Percentiles rank a stretch among this genome's conserved stretches.
Evolutionary conservation across 371 early-diverging fungal species (phyloP).

Genomic region (Mucor indicus): DNA sequence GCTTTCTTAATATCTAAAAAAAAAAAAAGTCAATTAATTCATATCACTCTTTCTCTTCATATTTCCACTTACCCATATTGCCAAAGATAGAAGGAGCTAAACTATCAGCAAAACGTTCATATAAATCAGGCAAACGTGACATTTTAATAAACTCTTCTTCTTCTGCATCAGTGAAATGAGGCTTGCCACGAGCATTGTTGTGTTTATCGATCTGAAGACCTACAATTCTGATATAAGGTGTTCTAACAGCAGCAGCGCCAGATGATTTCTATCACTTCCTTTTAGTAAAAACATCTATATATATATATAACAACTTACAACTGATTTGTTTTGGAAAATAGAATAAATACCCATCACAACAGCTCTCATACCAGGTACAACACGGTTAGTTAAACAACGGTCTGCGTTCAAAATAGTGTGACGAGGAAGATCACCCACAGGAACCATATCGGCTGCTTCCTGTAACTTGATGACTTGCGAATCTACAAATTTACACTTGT

Average conservation of each 20-base stretch:
- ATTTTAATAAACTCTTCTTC: slow-evolving; percentile 88
- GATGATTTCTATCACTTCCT: slow-evolving; percentile 32
- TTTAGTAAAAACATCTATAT: not conserved
- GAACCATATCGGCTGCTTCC: slow-evolving; percentile 97
- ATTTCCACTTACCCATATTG: slow-evolving; percentile 67
- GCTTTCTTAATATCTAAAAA: slow-evolving; percentile 95
- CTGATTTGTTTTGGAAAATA: slow-evolving; percentile 74
- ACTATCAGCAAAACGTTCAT: slow-evolving; percentile 85
- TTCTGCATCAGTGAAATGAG: slow-evolving; percentile 88
- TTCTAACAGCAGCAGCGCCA: slow-evolving; percentile 85
- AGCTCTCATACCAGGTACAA: slow-evolving; percentile 94
- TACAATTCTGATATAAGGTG: slow-evolving; percentile 91
- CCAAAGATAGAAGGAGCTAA: slow-evolving; percentile 98
- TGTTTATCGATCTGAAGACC: slow-evolving; percentile 88
- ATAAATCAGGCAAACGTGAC: slow-evolving; percentile 85
- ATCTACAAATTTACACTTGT: slow-evolving; percentile 97
- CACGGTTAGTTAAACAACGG: slow-evolving; percentile 85
- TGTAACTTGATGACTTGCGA: slow-evolving; percentile 98
- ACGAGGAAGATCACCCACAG: slow-evolving; percentile 98
- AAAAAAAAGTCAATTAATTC: slow-evolving; percentile 5
- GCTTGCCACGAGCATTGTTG: slow-evolving; percentile 60
- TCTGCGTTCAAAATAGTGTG: slow-evolving; percentile 92
- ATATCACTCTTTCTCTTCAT: too few species aligned
- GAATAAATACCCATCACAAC: slow-evolving; percentile 96
- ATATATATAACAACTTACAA: slow-evolving; percentile 22